Evolutionary conservation across 2,329 filamentous ascomycete species (phyloP), one percentile per base, ranked within the genome.

Genomic region (Salinomyces thailandicus): DNA sequence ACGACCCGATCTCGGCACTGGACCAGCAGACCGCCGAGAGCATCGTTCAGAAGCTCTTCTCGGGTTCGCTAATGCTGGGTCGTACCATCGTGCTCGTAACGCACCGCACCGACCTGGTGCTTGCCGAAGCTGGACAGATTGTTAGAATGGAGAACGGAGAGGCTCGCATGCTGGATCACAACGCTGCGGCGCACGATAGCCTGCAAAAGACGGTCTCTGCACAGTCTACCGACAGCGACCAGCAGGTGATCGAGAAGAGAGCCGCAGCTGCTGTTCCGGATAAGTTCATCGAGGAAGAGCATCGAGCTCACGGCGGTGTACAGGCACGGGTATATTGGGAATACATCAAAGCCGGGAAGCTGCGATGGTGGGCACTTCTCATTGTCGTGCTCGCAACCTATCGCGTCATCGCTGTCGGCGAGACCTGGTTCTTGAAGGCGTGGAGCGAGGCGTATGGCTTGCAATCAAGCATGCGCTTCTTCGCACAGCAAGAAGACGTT

Each of bases 351-450:
- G 84, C 85, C 4, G 86, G 86, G 2, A 80, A 76, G 9, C 66
- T 87, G 30, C 67, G 67, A 38, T 85, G 79, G 67, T 94, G 86
- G 86, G 56, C 62, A 3, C 50, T 75, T 1, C 67, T 87, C 2
- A 64, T 89, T 3, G 20, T 74, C 1, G 63, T 78, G 9, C 75
- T 87, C 41, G 58, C 72, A 5, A 27, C 77, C 0, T 84, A 77
- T 49, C 77, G 86, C 5, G 52, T 77, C 9, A 62, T 74, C 13
- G 72, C 78, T 24, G 67, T 93, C 26, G 70, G 69, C 1, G 74
- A 85, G 50, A 78, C 75, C 1, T 89, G 85, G 72, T 87, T 91
- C 30, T 68, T 94, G 36, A 93, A 94, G 55, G 72, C 79, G 17
- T 94, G 86, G 85, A 84, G 83, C 18, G 83, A 93, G 54, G 76